Base-by-base conservation (phyloP, 257 asterid genomes). In the Penstemon eatonii region DNA sequence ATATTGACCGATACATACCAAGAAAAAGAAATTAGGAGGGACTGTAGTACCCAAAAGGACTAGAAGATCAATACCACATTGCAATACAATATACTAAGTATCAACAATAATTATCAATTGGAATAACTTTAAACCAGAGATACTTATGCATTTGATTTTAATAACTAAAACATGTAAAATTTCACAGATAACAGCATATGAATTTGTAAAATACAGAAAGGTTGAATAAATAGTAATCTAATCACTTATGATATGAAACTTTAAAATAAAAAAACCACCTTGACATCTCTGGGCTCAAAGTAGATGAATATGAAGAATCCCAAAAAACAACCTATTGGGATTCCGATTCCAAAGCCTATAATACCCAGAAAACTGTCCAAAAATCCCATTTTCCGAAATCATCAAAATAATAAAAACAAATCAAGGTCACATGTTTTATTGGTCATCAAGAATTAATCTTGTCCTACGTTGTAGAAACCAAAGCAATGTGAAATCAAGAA, bases 271-370 rank as follows among this genome's bases (percentile, higher is more conserved):
- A 62, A 4, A 50, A 50, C 65, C 11, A 89, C 96, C 88, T 81
- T 67, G 43, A 52, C 78, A 76, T 85, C 78, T 42, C 44, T 70
- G 41, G 84, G 78, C 55, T 72, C 73, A 8, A 74, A 84, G 76
- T 75, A 74, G 19, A 88, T 77, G 82, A 90, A 90, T 10, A 83
- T 8, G 67, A 84, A 76, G 74, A 75, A 88, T 12, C 97, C 97
- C 66, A 86, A 10, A 72, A 84, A 3, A 63, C 88, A 72, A 43
- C 97, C 97, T 0, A 84, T 37, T 0, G 85, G 82, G 5, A 86
- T 66, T 72, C 96, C 96, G 50, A 88, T 63, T 49, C 82, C 86
- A 54, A 88, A 86, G 12, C 97, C 97, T 6, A 83, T 15, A 12
- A 81, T 44, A 44, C 69, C 86, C 77, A 88, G 15, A 1, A 90